Percentiles rank a stretch among this genome's conserved stretches.
Evolutionary conservation across 148 eudicot genomes (phyloP).

Genomic region (Heliamphora exappendiculata): DNA sequence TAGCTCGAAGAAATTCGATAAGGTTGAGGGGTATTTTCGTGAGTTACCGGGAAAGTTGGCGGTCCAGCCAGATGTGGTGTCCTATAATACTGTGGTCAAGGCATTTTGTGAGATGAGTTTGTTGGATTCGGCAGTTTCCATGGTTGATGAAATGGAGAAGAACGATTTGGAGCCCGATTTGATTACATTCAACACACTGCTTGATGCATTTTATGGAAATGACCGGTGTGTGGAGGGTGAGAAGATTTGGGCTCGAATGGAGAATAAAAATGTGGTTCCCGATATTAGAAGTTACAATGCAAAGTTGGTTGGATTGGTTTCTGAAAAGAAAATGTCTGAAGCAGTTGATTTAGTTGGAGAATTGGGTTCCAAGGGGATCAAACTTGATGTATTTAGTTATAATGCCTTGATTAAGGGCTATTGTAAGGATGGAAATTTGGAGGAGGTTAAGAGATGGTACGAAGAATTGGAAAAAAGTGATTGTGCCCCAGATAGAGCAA

Average conservation of each 20-base stretch:
- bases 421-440: conserved; percentile 29
- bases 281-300: conserved; percentile 31
- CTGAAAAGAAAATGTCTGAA: conserved; percentile 27
- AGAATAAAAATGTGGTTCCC: conserved; percentile 25
- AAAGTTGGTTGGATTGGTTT: conserved; percentile 33
- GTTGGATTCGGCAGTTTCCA: conserved; percentile 23
- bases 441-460: conserved; percentile 48
- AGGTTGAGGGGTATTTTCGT: conserved; percentile 28
- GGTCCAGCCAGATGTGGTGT: conserved; percentile 35
- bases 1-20: conserved; percentile 34
- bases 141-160: conserved; percentile 44
- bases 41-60: conserved; percentile 32
- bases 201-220: conserved; percentile 27
- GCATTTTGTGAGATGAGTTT: conserved; percentile 39
- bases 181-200: conserved; percentile 36
- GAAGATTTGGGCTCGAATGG: conserved; percentile 43
- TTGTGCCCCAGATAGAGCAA: conserved; percentile 22
- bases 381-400: conserved; percentile 27
- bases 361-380: conserved; percentile 23
- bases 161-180: conserved; percentile 32
- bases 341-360: conserved; percentile 33
- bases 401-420: conserved; percentile 37
- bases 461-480: conserved; percentile 19
- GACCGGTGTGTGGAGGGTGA: conserved; percentile 32
- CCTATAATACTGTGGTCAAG: conserved; percentile 39